A percentile compares a stretch with the other conserved stretches of the same genome.
These are phyloP conservation scores for Paxillus ammoniavirescens DNA, from an alignment of 768 basidiomycete genomes.

Conservation along the genomic window DNA sequence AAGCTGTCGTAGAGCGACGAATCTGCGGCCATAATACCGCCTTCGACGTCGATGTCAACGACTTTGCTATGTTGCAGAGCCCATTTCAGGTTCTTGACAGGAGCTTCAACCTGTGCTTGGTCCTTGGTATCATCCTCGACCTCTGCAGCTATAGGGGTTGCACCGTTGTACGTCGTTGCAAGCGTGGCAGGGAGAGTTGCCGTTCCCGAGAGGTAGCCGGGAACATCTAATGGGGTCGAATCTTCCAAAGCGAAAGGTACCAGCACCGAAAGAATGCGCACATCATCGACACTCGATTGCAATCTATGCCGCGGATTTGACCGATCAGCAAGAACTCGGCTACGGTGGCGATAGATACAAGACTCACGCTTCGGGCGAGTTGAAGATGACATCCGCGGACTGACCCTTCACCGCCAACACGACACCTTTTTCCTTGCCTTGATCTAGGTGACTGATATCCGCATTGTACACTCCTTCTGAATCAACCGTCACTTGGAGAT, in stretches of 20 bases:
- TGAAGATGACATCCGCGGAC: conserved; percentile 38
- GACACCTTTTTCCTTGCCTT: conserved; percentile 56
- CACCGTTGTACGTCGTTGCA: conserved; percentile 52
- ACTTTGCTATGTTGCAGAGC: conserved; percentile 60
- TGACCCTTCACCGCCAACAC: conserved; percentile 51
- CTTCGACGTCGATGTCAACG: conserved; percentile 70
- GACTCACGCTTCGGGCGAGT: conserved; percentile 40
- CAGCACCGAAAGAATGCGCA: conserved; percentile 53
- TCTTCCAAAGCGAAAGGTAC: conserved; percentile 61
- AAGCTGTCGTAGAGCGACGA: conserved; percentile 60
- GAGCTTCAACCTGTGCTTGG: conserved; percentile 32
- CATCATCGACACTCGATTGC: conserved; percentile 15
- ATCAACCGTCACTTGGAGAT: conserved; percentile 47
- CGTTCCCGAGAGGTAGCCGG: conserved; percentile 29
- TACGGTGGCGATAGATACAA: not conserved
- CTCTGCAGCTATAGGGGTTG: conserved; percentile 37
- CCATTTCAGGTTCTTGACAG: conserved; percentile 59
- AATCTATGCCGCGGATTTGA: conserved; percentile 14
- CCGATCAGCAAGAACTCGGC: not conserved
- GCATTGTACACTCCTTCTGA: conserved; percentile 22
- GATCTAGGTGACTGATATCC: conserved; percentile 38
- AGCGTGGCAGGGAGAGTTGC: conserved; percentile 34
- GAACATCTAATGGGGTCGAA: conserved; percentile 39
- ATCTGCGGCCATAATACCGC: conserved; percentile 45
- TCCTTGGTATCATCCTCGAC: conserved; percentile 15